These are phyloP conservation scores for Amylostereum areolatum DNA, from an alignment of 1,284 basidiomycete genomes.

Conservation along the genomic window DNA sequence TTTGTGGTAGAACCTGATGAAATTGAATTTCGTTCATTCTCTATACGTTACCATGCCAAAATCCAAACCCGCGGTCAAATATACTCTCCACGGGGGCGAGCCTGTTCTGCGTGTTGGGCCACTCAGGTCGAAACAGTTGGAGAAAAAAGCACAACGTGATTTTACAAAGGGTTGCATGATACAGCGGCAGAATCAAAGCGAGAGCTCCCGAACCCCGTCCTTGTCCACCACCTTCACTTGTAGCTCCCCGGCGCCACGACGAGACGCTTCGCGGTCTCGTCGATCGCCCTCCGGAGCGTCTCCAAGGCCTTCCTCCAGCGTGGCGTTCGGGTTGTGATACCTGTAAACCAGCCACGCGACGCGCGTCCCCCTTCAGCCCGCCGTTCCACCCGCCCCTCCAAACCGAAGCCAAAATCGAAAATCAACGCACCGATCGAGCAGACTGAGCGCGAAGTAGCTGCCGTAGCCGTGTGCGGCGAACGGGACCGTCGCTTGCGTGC, in stretches of 20 bases:
- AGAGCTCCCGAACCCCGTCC: conserved; percentile 78
- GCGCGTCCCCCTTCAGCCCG: neutral
- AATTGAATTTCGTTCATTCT: too few species aligned
- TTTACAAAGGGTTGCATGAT: neutral
- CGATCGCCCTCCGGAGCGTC: conserved; percentile 80
- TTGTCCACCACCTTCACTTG: conserved; percentile 89
- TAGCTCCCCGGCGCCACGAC: conserved; percentile 80
- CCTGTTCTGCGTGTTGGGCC: too few species aligned
- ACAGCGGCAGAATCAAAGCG: conserved; percentile 40
- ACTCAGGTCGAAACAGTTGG: too few species aligned
- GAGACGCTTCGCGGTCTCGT: conserved; percentile 83
- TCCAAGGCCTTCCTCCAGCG: conserved; percentile 83
- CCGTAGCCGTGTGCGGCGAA: conserved; percentile 97
- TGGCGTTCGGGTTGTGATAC: conserved; percentile 81
- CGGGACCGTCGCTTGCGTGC: conserved; percentile 83
- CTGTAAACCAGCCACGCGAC: conserved; percentile 35
- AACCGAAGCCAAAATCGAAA: neutral
- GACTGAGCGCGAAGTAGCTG: conserved; percentile 87
- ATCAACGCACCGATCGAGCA: conserved; percentile 74
- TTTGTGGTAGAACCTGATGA: too few species aligned
- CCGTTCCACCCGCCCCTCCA: too few species aligned
- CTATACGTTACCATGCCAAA: too few species aligned
- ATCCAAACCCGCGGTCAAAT: too few species aligned
- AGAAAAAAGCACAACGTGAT: too few species aligned
- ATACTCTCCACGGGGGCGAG: too few species aligned